Percentiles rank a stretch among this genome's conserved stretches.
phyloP scores from a whole-genome alignment of 768 basidiomycete genomes.

The Pisolithus tinctorius region DNA sequence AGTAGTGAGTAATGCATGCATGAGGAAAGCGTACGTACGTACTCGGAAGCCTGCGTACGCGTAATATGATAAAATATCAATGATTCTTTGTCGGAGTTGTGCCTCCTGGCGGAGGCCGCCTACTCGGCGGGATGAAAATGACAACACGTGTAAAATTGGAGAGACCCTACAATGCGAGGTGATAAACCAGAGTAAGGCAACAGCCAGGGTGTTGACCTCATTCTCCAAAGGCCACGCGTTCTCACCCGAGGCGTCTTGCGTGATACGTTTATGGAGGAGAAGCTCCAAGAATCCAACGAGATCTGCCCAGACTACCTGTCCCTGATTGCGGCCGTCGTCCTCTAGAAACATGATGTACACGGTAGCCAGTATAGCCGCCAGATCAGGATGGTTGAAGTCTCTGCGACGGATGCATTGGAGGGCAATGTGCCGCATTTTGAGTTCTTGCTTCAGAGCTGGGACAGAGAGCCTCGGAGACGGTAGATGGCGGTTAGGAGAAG shows the following conservation, averaged over 20 bases:
- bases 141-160: not conserved
- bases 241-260: constrained; percentile 31
- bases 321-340: constrained; percentile 42
- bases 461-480: constrained; percentile 17
- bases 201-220: constrained; percentile 38
- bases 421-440: constrained; percentile 37
- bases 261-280: constrained; percentile 35
- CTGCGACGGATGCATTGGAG: constrained; percentile 40
- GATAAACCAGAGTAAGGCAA: constrained; percentile 44
- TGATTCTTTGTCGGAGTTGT: constrained; percentile 26
- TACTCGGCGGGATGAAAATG: not conserved
- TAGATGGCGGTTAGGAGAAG: constrained; percentile 35
- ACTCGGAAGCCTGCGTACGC: constrained; percentile 46
- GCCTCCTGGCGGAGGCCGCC: constrained; percentile 28
- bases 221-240: constrained; percentile 46
- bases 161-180: constrained; percentile 24
- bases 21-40: constrained; percentile 13
- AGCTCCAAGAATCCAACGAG: constrained; percentile 34
- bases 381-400: constrained; percentile 27
- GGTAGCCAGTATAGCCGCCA: constrained; percentile 43
- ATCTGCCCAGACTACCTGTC: constrained; percentile 39
- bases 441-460: constrained; percentile 36
- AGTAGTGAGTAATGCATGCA: constrained; percentile 7
- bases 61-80: constrained; percentile 35
- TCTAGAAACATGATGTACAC: constrained; percentile 56